Conservation (phyloP, 2,329 filamentous ascomycete genomes). For the Parafenestella ontariensis region DNA sequence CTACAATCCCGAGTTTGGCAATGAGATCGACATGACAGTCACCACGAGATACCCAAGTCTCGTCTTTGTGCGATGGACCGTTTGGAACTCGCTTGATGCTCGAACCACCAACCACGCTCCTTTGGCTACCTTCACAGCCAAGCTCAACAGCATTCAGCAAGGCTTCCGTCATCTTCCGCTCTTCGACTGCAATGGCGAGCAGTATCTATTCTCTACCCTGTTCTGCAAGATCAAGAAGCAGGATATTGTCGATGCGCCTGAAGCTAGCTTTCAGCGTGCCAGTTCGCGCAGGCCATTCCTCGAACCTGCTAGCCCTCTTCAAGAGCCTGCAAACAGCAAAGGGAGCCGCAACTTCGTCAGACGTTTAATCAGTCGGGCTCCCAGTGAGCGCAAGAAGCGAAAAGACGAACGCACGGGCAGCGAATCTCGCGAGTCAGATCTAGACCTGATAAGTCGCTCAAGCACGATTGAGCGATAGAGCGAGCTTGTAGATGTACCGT, state of each 20-base stretch:
- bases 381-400: conserved; percentile 51
- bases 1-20: conserved; percentile 89
- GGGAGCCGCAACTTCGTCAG: conserved; percentile 48
- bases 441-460: conserved; percentile 43
- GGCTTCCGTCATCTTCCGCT: conserved; percentile 93
- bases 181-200: conserved; percentile 86
- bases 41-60: conserved; percentile 95
- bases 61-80: conserved; percentile 91
- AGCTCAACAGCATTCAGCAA: conserved; percentile 85
- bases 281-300: conserved; percentile 35
- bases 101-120: conserved; percentile 69
- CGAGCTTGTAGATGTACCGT: conserved; percentile 21
- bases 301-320: conserved; percentile 37
- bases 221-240: conserved; percentile 85
- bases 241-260: conserved; percentile 54
- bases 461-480: conserved; percentile 45
- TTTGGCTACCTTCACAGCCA: conserved; percentile 89
- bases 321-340: conserved; percentile 42
- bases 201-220: conserved; percentile 92
- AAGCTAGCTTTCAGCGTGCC: conserved; percentile 25
- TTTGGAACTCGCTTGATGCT: conserved; percentile 84
- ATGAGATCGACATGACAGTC: conserved; percentile 78
- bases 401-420: conserved; percentile 39
- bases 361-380: conserved; percentile 52
- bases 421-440: conserved; percentile 44